Percentiles rank a stretch among this genome's conserved stretches.
phyloP scores from a whole-genome alignment of 2,329 filamentous ascomycete species.

The Albifimbria verrucaria region DNA sequence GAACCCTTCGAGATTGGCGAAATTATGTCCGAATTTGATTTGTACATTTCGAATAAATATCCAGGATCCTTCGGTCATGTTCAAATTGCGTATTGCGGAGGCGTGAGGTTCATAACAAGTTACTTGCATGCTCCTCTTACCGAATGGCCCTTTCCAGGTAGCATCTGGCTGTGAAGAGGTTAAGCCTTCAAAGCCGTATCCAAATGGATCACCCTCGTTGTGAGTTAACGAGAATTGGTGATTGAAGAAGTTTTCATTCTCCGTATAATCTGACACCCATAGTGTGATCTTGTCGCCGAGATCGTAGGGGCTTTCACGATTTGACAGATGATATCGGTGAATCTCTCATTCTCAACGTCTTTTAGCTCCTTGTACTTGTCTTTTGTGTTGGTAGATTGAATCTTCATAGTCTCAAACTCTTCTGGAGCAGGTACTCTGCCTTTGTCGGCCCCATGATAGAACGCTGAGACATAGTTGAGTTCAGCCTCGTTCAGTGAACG shows the following conservation, averaged over 20 bases:
- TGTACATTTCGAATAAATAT: conserved; percentile 70
- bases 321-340: conserved; percentile 68
- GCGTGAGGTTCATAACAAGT: conserved; percentile 70
- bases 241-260: conserved; percentile 61
- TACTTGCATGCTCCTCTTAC: conserved; percentile 68
- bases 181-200: conserved; percentile 41
- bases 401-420: conserved; percentile 38
- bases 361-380: conserved; percentile 64
- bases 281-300: conserved; percentile 50
- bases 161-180: conserved; percentile 13
- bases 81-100: conserved; percentile 43
- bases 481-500: conserved; percentile 23
- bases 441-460: conserved; percentile 45
- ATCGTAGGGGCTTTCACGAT: conserved; percentile 55
- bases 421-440: conserved; percentile 35
- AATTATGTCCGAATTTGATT: conserved; percentile 54
- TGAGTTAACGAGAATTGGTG: conserved; percentile 30
- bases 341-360: conserved; percentile 54
- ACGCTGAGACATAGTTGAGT: conserved; percentile 42
- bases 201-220: conserved; percentile 49
- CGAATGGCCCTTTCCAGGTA: conserved; percentile 72
- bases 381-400: conserved; percentile 39
- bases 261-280: conserved; percentile 81
- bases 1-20: conserved; percentile 64
- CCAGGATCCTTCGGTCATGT: conserved; percentile 58